Conservation (phyloP, 495 filamentous ascomycete species). For the Hypoxylon subgilvum region DNA sequence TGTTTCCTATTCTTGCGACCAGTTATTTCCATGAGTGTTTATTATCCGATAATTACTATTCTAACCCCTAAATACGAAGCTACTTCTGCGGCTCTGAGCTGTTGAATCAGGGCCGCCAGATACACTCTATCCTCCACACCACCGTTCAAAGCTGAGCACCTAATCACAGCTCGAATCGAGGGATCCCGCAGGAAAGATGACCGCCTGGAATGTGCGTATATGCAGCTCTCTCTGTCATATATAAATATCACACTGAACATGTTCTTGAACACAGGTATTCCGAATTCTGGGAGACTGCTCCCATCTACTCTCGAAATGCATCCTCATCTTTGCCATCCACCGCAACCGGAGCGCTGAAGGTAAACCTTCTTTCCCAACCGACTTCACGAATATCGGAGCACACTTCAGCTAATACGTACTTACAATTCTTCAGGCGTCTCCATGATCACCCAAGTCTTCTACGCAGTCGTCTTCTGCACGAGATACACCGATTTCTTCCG, state of each 20-base stretch:
- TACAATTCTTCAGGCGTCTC: conserved; percentile 70
- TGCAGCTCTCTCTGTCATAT: neutral
- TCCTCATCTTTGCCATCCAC: conserved; percentile 92
- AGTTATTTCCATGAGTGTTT: no score
- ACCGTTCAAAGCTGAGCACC: conserved; percentile 2
- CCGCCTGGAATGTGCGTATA: conserved; percentile 31
- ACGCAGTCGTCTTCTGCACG: conserved; percentile 81
- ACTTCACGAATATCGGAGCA: neutral
- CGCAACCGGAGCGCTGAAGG: conserved; percentile 87
- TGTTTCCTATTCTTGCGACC: no score
- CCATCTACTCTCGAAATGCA: conserved; percentile 83
- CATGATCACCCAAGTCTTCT: conserved; percentile 91
- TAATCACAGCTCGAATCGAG: conserved; percentile 10
- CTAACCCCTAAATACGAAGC: conserved; percentile 2
- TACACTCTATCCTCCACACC: conserved; percentile 8
- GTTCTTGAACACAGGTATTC: conserved; percentile 63
- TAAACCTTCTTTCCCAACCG: conserved; percentile 39
- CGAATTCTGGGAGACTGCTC: conserved; percentile 81
- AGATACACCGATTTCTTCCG: conserved; percentile 86
- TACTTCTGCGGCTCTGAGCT: conserved; percentile 35
- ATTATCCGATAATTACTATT: conserved; percentile 8
- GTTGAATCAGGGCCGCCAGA: conserved; percentile 31
- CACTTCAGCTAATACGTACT: conserved; percentile 31
- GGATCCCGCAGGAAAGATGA: conserved; percentile 28
- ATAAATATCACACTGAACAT: neutral